A percentile compares a stretch with the other conserved stretches of the same genome.
Evolutionary conservation across 371 early-diverging fungal species (phyloP).

Genomic region (Mucor saturninus): DNA sequence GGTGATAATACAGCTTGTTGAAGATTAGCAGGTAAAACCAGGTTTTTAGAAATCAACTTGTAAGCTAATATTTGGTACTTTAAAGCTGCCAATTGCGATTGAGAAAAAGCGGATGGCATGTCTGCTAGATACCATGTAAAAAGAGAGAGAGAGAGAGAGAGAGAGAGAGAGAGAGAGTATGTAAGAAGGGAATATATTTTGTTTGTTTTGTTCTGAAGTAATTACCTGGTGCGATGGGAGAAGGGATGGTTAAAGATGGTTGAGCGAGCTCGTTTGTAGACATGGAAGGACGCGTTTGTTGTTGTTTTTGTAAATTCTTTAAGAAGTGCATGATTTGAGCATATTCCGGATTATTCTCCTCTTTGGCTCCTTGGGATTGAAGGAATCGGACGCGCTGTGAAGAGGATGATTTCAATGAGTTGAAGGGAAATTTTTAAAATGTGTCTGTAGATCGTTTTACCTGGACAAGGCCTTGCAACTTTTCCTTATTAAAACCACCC

Average conservation of each 20-base stretch:
- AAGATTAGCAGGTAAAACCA: slow-evolving; percentile 75
- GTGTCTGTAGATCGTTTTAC: slow-evolving; percentile 17
- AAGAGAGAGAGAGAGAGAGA: background rate
- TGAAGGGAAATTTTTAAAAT: background rate
- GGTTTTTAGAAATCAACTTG: slow-evolving; percentile 79
- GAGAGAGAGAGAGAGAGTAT: background rate
- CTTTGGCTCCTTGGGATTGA: slow-evolving; percentile 68
- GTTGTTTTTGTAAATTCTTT: slow-evolving; percentile 47
- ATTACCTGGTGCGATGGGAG: slow-evolving; percentile 1
- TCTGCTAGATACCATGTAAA: slow-evolving; percentile 8
- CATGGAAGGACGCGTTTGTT: slow-evolving; percentile 26
- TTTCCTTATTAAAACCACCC: slow-evolving; percentile 43
- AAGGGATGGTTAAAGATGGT: slow-evolving; percentile 3
- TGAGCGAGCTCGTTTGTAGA: background rate
- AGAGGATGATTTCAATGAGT: background rate
- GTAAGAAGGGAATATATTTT: too few relatives aligned
- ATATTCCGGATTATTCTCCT: slow-evolving; percentile 69
- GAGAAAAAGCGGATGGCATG: slow-evolving; percentile 45
- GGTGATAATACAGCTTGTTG: slow-evolving; percentile 74
- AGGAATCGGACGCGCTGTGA: slow-evolving; percentile 44
- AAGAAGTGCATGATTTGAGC: slow-evolving; percentile 69
- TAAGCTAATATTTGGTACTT: slow-evolving; percentile 84
- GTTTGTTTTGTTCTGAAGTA: too few relatives aligned
- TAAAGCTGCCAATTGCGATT: slow-evolving; percentile 70
- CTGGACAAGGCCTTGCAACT: slow-evolving; percentile 42